Evolutionary conservation across 169 alveolate species (phyloP).

Genomic region (Plasmodium ovale): DNA sequence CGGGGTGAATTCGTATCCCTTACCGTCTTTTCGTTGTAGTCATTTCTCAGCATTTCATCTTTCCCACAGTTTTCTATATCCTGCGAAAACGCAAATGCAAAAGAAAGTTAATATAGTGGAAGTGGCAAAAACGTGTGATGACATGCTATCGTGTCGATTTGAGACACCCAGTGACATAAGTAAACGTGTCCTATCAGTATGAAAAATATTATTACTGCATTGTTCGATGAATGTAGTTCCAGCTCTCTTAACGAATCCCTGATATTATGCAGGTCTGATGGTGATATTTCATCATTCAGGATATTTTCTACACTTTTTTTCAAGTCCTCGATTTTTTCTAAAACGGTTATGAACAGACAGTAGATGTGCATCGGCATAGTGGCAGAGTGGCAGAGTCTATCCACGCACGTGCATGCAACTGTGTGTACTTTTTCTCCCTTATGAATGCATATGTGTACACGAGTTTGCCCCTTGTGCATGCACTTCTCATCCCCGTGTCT

Average conservation of each 20-base stretch:
- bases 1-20: background rate
- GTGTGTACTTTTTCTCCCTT: too few relatives aligned
- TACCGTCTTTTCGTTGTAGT: slow-evolving; percentile 6
- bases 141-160: too few relatives aligned
- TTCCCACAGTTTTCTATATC: background rate
- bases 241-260: slow-evolving; percentile 24
- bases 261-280: slow-evolving; percentile 20
- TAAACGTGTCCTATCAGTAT: background rate
- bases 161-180: too few relatives aligned
- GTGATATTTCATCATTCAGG: slow-evolving; percentile 24
- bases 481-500: too few relatives aligned
- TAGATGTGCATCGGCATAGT: too few relatives aligned
- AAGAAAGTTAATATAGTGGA: background rate
- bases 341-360: background rate
- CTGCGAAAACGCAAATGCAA: background rate
- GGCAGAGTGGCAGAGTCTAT: too few relatives aligned
- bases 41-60: background rate
- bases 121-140: too few relatives aligned
- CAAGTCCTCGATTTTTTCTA: slow-evolving; percentile 50
- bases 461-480: too few relatives aligned
- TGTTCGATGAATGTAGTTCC: slow-evolving; percentile 26
- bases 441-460: background rate
- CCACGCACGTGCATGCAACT: too few relatives aligned
- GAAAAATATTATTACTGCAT: background rate
- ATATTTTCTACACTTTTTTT: slow-evolving; percentile 32